Percentiles rank a stretch among this genome's conserved stretches.
phyloP scores from a whole-genome alignment of 495 filamentous ascomycete species.

The Chaetomium tenue region DNA sequence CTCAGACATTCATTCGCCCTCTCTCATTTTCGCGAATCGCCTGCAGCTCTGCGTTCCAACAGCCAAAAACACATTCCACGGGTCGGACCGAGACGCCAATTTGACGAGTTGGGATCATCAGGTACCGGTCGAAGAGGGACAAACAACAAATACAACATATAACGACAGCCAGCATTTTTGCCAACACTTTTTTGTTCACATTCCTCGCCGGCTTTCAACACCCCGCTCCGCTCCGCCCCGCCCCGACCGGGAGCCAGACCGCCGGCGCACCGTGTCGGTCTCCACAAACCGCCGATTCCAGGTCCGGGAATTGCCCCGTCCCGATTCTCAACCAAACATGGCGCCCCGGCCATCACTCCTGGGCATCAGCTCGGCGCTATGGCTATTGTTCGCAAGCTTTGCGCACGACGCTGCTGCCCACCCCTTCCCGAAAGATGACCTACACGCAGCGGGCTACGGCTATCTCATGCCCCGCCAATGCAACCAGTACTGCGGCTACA shows the following conservation, averaged over 20 bases:
- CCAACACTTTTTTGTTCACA: not conserved
- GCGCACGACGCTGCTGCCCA: constrained; percentile 40
- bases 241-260: constrained; percentile 5
- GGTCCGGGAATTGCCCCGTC: not conserved
- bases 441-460: constrained; percentile 40
- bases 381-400: constrained; percentile 27
- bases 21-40: not conserved
- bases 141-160: not conserved
- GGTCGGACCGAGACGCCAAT: constrained; percentile 7
- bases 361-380: constrained; percentile 30
- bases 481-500: constrained; percentile 64
- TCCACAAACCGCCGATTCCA: constrained; percentile 13
- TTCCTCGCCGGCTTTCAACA: not conserved
- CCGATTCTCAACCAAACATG: not conserved
- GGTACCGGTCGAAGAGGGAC: not conserved
- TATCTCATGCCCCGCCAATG: constrained; percentile 53
- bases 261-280: constrained; percentile 15
- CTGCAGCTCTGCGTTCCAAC: not conserved
- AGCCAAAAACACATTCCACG: constrained; percentile 3
- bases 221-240: not conserved
- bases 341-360: constrained; percentile 6
- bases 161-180: not conserved
- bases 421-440: constrained; percentile 42
- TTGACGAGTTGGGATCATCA: not conserved
- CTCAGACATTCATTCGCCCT: not conserved